These are phyloP conservation scores for Xylogone sp. DNA, from an alignment of 2,329 filamentous ascomycete species.

Conservation along the genomic window DNA sequence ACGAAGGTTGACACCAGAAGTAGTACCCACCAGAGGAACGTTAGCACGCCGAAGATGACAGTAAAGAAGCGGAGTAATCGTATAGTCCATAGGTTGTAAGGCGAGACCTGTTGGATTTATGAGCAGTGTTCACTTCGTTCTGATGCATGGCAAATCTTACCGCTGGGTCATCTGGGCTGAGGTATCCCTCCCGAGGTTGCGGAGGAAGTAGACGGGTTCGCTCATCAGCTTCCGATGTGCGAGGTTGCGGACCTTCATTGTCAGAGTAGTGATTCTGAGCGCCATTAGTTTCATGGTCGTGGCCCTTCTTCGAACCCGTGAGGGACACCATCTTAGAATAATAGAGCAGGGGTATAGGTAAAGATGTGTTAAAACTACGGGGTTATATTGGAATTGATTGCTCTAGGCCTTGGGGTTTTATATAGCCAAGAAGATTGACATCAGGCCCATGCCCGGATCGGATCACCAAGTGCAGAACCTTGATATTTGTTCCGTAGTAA, in stretches of 20 bases:
- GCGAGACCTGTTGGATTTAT: slow-evolving; percentile 53
- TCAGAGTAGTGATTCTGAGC: slow-evolving; percentile 17
- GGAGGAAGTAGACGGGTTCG: slow-evolving; percentile 38
- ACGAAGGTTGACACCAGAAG: slow-evolving; percentile 88
- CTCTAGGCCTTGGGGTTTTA: neutral
- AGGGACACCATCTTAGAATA: slow-evolving; percentile 43
- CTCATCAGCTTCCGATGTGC: slow-evolving; percentile 49
- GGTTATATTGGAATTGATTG: too few relatives aligned
- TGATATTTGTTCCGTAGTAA: too few relatives aligned
- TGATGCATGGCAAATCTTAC: slow-evolving; percentile 42
- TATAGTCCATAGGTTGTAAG: slow-evolving; percentile 93
- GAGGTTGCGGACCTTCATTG: slow-evolving; percentile 15
- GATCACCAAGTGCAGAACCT: neutral
- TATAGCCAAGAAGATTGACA: neutral
- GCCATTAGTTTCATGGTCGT: slow-evolving; percentile 22
- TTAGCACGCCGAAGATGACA: slow-evolving; percentile 68
- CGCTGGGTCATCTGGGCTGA: slow-evolving; percentile 77
- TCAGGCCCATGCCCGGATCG: neutral
- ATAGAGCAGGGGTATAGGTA: too few relatives aligned
- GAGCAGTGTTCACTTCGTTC: slow-evolving; percentile 7
- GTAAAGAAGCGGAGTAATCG: slow-evolving; percentile 76
- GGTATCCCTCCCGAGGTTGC: slow-evolving; percentile 40
- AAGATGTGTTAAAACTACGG: too few relatives aligned
- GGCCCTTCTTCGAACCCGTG: slow-evolving; percentile 50
- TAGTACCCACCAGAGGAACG: slow-evolving; percentile 89